phyloP scores from a whole-genome alignment of 305 asterid species.

The Ilex paraguariensis region DNA sequence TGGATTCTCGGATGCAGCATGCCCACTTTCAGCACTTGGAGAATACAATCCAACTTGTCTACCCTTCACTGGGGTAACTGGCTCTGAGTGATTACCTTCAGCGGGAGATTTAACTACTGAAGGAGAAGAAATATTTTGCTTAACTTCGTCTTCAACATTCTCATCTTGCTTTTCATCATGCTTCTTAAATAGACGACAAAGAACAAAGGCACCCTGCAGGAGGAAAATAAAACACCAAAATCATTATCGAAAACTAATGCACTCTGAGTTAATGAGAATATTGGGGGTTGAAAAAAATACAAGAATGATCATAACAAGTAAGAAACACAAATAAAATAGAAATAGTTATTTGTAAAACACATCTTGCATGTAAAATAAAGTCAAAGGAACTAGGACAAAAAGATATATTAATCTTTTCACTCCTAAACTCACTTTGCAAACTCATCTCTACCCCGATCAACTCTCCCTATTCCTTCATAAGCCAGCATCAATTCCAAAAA shows the following conservation, averaged over 20 bases:
- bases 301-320: too few species aligned
- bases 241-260: background rate
- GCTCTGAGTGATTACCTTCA: slow-evolving; percentile 54
- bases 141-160: slow-evolving; percentile 15
- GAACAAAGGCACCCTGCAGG: slow-evolving; percentile 77
- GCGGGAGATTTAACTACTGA: slow-evolving; percentile 28
- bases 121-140: slow-evolving; percentile 27
- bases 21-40: slow-evolving; percentile 30
- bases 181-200: slow-evolving; percentile 85
- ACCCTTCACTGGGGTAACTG: slow-evolving; percentile 30
- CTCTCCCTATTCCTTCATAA: too few species aligned
- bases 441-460: too few species aligned
- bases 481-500: too few species aligned
- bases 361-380: too few species aligned
- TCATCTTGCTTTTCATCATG: slow-evolving; percentile 32
- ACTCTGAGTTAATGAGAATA: too few species aligned
- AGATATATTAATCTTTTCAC: too few species aligned
- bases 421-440: too few species aligned
- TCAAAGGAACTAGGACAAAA: too few species aligned
- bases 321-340: too few species aligned
- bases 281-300: too few species aligned
- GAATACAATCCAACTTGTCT: slow-evolving; percentile 31
- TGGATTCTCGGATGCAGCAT: slow-evolving; percentile 20
- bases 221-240: slow-evolving; percentile 3
- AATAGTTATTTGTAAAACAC: too few species aligned